Evolutionary conservation across 495 filamentous ascomycete species (phyloP).

Genomic region (Hyphodiscus hymeniophilus): DNA sequence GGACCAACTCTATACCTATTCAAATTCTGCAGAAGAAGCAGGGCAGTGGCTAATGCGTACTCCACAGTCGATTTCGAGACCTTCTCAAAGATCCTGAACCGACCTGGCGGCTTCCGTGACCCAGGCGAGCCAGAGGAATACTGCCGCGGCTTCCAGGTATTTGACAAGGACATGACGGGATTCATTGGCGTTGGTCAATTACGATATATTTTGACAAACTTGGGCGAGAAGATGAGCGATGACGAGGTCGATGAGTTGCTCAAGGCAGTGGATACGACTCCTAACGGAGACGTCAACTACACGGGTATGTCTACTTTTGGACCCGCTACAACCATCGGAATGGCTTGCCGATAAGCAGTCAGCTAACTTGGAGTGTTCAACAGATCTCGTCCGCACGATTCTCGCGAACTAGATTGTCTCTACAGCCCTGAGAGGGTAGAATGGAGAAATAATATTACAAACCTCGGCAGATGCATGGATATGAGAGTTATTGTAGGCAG

Average conservation of each 20-base stretch:
- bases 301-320: slow-evolving; percentile 54
- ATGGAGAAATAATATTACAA: neutral
- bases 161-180: slow-evolving; percentile 97
- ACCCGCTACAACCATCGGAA: no score
- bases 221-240: slow-evolving; percentile 98
- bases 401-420: slow-evolving; percentile 67
- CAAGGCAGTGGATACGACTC: slow-evolving; percentile 87
- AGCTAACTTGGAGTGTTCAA: neutral
- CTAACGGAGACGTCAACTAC: slow-evolving; percentile 90
- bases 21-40: no score
- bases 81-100: slow-evolving; percentile 91
- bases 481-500: slow-evolving; percentile 13
- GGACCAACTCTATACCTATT: no score
- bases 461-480: neutral
- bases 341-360: no score
- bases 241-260: slow-evolving; percentile 97
- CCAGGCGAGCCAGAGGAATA: slow-evolving; percentile 97
- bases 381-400: slow-evolving; percentile 89
- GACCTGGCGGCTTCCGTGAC: slow-evolving; percentile 95
- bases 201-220: slow-evolving; percentile 90
- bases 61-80: slow-evolving; percentile 89
- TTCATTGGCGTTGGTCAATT: slow-evolving; percentile 96
- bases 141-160: slow-evolving; percentile 95
- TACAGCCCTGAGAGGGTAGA: neutral
- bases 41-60: neutral